These are phyloP conservation scores for Cryphonectria radicalis DNA, from an alignment of 2,329 filamentous ascomycete species.

Conservation along the genomic window DNA sequence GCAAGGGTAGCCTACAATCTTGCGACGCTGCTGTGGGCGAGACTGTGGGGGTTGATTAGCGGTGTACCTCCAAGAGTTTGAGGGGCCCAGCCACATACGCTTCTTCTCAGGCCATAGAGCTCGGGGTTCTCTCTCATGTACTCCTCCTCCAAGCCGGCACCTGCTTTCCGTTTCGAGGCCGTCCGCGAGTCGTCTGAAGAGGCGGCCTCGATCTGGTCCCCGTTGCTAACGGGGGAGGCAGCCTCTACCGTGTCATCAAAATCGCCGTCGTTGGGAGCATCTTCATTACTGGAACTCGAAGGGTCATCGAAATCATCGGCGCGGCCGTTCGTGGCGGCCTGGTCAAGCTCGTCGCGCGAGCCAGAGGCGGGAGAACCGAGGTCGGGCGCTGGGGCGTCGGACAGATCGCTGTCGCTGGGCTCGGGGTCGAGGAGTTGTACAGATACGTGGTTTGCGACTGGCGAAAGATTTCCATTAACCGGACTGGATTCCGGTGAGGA, in stretches of 20 bases:
- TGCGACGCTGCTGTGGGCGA: constrained; percentile 61
- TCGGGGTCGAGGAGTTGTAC: constrained; percentile 46
- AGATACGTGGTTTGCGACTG: constrained; percentile 52
- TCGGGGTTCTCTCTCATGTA: constrained; percentile 91
- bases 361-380: constrained; percentile 34
- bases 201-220: constrained; percentile 54
- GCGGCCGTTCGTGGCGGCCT: constrained; percentile 43
- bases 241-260: constrained; percentile 70
- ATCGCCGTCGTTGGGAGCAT: constrained; percentile 71
- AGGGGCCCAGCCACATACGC: constrained; percentile 57
- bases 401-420: constrained; percentile 76
- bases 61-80: not conserved
- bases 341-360: constrained; percentile 39
- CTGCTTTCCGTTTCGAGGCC: constrained; percentile 73
- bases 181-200: constrained; percentile 70
- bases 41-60: constrained; percentile 45
- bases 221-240: constrained; percentile 52
- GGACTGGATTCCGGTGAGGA: constrained; percentile 64
- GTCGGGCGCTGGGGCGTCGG: constrained; percentile 66
- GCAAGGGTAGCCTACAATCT: constrained; percentile 51
- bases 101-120: constrained; percentile 90
- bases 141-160: constrained; percentile 70
- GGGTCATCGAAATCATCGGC: constrained; percentile 47
- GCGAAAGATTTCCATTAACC: constrained; percentile 69
- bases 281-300: constrained; percentile 54